Evolutionary conservation across 495 filamentous ascomycete genomes (phyloP), one percentile per base, ranked within the genome.

Genomic region (Lasiosphaeriaceae sp.): DNA sequence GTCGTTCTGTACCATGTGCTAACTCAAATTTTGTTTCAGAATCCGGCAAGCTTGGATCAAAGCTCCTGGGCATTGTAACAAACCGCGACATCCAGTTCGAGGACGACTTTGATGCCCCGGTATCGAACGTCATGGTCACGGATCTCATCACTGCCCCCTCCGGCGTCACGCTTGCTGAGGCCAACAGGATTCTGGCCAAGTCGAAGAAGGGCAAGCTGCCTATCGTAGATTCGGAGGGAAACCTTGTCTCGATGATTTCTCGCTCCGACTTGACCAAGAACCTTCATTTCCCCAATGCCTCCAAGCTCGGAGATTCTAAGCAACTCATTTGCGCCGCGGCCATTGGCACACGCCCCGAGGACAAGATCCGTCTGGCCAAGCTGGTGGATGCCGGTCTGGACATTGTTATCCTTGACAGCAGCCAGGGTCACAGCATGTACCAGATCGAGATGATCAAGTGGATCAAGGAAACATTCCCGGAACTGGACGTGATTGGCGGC

Each of bases 201-300:
- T 97, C 95, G 24, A 97, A 97, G 85, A 99, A 97, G 80, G 94
- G 94, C 75, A 99, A 99, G 78, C 86, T 99, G 47, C 94, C 95
- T 39, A 96, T 97, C 59, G 87, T 99, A 31, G 95, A 99, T 71
- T 72, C 82, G 37, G 75, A 86, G 24, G 88, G 87, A 57, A 96
- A 96, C 76, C 83, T 97, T 22, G 86, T 96, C 43, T 94, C 94
- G 29, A 87, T 99, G 70, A 90, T 99, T 63, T 96, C 92, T 23
- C 90, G 94, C 66, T 95, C 92, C 55, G 94, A 99, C 75, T 78
- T 99, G 71, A 97, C 92, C 80, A 99, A 99, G 83, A 99, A 99
- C 75, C 83, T 97, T 12, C 86, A 97, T 77, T 99, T 92, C 74
- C 94, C 94, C 41, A 80, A 96, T 54, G 94, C 94, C 47, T 97